Percentiles rank a stretch among this genome's conserved stretches.
Conservation (phyloP, 164 flowering plant species). For the Macadamia integrifolia region DNA sequence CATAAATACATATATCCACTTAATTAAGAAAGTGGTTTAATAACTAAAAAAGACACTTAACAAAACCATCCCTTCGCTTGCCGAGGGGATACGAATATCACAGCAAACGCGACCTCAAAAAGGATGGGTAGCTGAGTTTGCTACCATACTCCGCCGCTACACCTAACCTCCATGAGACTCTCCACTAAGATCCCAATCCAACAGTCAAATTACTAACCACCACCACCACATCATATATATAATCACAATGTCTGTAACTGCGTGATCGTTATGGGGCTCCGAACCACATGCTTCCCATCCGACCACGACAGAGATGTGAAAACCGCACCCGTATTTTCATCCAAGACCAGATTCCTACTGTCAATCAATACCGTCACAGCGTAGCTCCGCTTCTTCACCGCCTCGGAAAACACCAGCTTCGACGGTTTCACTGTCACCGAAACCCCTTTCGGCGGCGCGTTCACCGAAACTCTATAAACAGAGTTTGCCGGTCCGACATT, state of each 20-base stretch:
- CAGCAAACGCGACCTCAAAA: too few species aligned
- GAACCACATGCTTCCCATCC: slow-evolving; percentile 7
- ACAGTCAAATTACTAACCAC: not conserved
- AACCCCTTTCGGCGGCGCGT: not conserved
- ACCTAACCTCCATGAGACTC: not conserved
- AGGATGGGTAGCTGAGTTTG: too few species aligned
- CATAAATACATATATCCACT: too few species aligned
- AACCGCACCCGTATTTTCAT: not conserved
- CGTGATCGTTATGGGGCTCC: not conserved
- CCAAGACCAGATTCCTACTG: slow-evolving; percentile 3
- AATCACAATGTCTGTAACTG: not conserved
- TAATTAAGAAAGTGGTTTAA: too few species aligned
- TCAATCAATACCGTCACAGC: not conserved
- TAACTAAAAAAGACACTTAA: too few species aligned
- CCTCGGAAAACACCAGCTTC: not conserved
- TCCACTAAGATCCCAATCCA: not conserved
- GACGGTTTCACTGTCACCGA: not conserved
- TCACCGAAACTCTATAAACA: not conserved
- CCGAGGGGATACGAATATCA: too few species aligned
- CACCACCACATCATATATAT: too few species aligned
- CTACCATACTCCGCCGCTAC: not conserved
- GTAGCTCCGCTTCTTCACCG: slow-evolving; percentile 3
- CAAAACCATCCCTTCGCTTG: too few species aligned
- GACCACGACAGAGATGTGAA: not conserved
- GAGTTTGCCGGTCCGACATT: slow-evolving; percentile 1